Evolutionary conservation across 1,139 yeast species (phyloP).

Genomic region (Suhomyces kunorum): DNA sequence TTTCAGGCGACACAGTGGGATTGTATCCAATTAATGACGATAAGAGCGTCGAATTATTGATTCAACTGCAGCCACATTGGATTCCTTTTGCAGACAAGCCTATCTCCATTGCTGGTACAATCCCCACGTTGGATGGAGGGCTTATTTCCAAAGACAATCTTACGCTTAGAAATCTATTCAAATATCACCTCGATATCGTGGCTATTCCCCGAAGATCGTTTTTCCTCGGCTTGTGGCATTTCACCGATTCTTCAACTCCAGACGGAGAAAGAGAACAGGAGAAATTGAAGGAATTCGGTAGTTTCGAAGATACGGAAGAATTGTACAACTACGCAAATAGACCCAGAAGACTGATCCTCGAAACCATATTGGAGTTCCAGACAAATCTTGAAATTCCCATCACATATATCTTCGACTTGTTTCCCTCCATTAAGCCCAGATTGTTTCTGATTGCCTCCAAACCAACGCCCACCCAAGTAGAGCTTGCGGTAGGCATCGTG

Average conservation of each 20-base stretch:
- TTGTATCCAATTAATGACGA: constrained; percentile 74
- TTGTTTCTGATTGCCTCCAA: constrained; percentile 78
- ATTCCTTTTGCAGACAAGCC: constrained; percentile 62
- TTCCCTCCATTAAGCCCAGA: constrained; percentile 80
- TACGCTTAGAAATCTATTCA: constrained; percentile 72
- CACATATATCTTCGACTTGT: constrained; percentile 68
- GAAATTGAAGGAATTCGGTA: constrained; percentile 74
- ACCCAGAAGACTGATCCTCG: constrained; percentile 85
- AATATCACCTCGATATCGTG: constrained; percentile 77
- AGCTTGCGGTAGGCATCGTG: constrained; percentile 78
- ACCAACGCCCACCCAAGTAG: constrained; percentile 47
- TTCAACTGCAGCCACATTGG: constrained; percentile 75
- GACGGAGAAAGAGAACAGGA: constrained; percentile 64
- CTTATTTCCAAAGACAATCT: constrained; percentile 45
- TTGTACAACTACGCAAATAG: constrained; percentile 86
- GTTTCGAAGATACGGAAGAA: constrained; percentile 72
- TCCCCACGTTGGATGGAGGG: constrained; percentile 55
- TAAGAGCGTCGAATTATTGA: constrained; percentile 60
- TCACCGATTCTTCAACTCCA: constrained; percentile 54
- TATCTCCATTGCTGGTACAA: constrained; percentile 32
- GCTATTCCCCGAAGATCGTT: constrained; percentile 85
- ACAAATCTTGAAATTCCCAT: constrained; percentile 70
- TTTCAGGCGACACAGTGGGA: constrained; percentile 81
- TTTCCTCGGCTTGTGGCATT: constrained; percentile 69
- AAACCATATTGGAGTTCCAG: constrained; percentile 78